A percentile compares a stretch with the other conserved stretches of the same genome.
Conservation (phyloP, 768 basidiomycete genomes). For the Podaxis carcinomalis region DNA sequence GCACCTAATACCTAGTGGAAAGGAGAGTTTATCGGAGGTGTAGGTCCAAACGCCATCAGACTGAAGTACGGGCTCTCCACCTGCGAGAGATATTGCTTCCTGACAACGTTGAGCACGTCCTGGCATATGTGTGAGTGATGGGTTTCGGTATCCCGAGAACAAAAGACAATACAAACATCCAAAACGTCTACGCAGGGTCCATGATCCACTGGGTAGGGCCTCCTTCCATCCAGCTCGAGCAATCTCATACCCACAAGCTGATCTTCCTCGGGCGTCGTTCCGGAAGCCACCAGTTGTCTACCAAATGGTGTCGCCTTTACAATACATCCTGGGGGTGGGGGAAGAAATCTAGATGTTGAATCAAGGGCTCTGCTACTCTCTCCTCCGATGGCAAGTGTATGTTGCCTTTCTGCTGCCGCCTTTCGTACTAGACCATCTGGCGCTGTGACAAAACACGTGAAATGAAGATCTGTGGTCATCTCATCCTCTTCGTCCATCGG, state of each 20-base stretch:
- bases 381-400: not conserved
- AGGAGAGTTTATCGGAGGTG: conserved; percentile 1
- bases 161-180: conserved; percentile 30
- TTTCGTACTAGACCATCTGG: conserved; percentile 38
- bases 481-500: conserved; percentile 26
- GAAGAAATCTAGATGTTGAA: not conserved
- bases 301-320: not conserved
- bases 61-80: conserved; percentile 59
- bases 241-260: conserved; percentile 42
- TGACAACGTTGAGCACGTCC: conserved; percentile 65
- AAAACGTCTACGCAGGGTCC: conserved; percentile 61
- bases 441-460: conserved; percentile 80
- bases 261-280: conserved; percentile 9
- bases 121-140: conserved; percentile 19
- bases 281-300: not conserved
- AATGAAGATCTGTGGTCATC: conserved; percentile 76
- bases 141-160: not conserved
- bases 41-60: conserved; percentile 50
- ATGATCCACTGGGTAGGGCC: conserved; percentile 77
- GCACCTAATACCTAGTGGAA: not conserved
- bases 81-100: conserved; percentile 51
- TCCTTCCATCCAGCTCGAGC: conserved; percentile 80
- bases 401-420: conserved; percentile 9
- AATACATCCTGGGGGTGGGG: not conserved
- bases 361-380: not conserved